Percentiles rank a stretch among this genome's conserved stretches.
Evolutionary conservation across 192 early-diverging fungal genomes (phyloP).

Genomic region (Backusella circina): DNA sequence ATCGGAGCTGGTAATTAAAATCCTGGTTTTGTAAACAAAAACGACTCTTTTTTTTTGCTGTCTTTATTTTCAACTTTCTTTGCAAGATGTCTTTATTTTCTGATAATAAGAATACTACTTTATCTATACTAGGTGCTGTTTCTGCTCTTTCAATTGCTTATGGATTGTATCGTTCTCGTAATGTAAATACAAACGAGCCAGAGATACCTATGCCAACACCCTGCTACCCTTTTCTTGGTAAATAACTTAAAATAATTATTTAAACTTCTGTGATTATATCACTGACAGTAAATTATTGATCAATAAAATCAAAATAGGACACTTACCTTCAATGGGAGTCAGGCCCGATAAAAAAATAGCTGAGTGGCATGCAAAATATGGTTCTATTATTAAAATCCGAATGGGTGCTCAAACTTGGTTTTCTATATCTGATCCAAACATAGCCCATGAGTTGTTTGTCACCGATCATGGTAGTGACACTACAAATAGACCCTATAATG

Average conservation of each 20-base stretch:
- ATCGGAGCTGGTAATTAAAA: neutral
- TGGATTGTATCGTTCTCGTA: neutral
- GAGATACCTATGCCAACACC: neutral
- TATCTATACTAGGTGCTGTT: neutral
- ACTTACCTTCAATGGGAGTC: neutral
- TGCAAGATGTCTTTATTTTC: neutral
- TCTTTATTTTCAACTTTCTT: neutral
- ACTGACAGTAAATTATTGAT: neutral
- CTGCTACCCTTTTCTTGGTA: neutral
- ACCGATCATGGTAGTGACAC: neutral
- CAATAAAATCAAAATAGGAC: neutral
- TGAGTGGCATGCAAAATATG: neutral
- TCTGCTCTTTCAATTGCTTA: neutral
- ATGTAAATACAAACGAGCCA: neutral
- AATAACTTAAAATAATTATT: neutral
- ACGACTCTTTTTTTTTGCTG: neutral
- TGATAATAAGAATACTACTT: neutral
- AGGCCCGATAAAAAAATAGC: neutral
- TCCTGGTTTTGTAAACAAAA: neutral
- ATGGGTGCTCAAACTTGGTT: neutral
- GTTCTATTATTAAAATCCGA: neutral
- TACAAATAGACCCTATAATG: neutral
- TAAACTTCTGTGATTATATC: neutral
- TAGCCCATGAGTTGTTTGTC: conserved; percentile 1
- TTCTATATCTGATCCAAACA: neutral